A percentile compares a stretch with the other conserved stretches of the same genome.
phyloP scores from a whole-genome alignment of 2,329 filamentous ascomycete genomes.

The Aspergillus fijiensis region DNA sequence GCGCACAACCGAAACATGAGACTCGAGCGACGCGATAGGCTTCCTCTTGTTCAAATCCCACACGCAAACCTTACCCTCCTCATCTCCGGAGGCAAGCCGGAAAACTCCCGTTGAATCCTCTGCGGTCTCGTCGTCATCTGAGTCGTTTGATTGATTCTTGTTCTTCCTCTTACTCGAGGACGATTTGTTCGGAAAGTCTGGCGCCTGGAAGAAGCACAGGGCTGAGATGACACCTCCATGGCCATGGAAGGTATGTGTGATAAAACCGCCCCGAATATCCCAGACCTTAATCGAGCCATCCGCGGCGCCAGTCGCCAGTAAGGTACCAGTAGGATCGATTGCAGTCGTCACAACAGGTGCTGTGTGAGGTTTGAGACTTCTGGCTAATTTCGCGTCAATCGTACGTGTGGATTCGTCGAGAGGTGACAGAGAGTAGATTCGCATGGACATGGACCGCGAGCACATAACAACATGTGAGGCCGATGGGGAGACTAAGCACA shows the following conservation, averaged over 20 bases:
- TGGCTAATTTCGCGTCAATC: constrained; percentile 66
- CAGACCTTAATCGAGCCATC: constrained; percentile 95
- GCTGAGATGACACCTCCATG: constrained; percentile 90
- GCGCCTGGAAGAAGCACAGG: constrained; percentile 83
- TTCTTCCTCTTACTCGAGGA: constrained; percentile 48
- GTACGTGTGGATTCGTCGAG: constrained; percentile 56
- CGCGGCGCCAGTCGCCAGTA: constrained; percentile 88
- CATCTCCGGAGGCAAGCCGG: constrained; percentile 82
- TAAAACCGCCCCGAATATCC: constrained; percentile 87
- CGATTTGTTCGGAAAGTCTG: constrained; percentile 45
- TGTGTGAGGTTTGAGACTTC: constrained; percentile 83
- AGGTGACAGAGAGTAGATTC: constrained; percentile 73
- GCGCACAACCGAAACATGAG: constrained; percentile 93
- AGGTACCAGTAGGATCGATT: constrained; percentile 80
- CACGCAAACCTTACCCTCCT: constrained; percentile 87
- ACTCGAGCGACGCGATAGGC: constrained; percentile 75
- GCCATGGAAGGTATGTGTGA: constrained; percentile 92
- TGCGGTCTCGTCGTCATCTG: constrained; percentile 45
- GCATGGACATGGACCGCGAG: constrained; percentile 94
- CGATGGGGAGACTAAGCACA: constrained; percentile 71
- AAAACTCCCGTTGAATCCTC: constrained; percentile 60
- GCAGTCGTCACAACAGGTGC: constrained; percentile 86
- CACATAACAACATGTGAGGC: constrained; percentile 86
- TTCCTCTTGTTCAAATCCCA: constrained; percentile 88
- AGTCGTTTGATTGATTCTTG: constrained; percentile 27